phyloP scores from a whole-genome alignment of 2,329 filamentous ascomycete genomes.

The Ascochyta viciae-villosae region DNA sequence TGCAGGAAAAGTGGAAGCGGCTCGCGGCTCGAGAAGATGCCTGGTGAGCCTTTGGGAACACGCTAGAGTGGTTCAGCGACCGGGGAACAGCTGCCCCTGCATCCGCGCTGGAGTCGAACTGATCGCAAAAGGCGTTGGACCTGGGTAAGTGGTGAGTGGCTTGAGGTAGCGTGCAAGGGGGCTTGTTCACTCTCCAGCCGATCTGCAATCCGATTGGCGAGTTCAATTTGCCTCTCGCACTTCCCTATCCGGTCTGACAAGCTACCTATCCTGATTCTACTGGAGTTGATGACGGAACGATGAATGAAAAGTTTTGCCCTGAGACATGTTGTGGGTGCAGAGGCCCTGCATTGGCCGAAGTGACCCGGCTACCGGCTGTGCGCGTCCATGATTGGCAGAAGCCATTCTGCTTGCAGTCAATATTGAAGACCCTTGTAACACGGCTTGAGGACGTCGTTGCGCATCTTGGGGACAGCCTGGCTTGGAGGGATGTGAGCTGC shows the following conservation, averaged over 20 bases:
- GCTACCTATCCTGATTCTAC: conserved; percentile 19
- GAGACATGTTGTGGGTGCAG: conserved; percentile 8
- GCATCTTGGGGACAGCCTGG: background rate
- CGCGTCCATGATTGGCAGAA: conserved; percentile 1
- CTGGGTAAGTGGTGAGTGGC: conserved; percentile 37
- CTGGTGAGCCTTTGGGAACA: conserved; percentile 25
- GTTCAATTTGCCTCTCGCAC: conserved; percentile 22
- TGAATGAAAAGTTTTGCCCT: conserved; percentile 6
- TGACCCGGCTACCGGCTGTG: conserved; percentile 2
- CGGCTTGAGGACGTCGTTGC: background rate
- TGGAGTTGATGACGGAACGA: conserved; percentile 20
- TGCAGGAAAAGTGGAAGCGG: conserved; percentile 28
- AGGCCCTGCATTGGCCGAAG: conserved; percentile 22
- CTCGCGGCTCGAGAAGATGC: conserved; percentile 17
- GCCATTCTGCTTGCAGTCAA: conserved; percentile 14
- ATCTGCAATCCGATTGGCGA: conserved; percentile 47
- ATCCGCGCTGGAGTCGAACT: conserved; percentile 35
- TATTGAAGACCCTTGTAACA: conserved; percentile 3
- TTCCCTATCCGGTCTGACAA: conserved; percentile 24
- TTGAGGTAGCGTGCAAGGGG: conserved; percentile 32
- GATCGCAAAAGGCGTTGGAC: conserved; percentile 29
- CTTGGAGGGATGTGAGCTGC: background rate
- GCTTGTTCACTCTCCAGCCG: conserved; percentile 26
- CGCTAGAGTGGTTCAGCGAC: conserved; percentile 31
- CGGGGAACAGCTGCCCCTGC: conserved; percentile 42